Base-by-base conservation (phyloP, 371 early-diverging fungal species). In the Mucor irregularis region DNA sequence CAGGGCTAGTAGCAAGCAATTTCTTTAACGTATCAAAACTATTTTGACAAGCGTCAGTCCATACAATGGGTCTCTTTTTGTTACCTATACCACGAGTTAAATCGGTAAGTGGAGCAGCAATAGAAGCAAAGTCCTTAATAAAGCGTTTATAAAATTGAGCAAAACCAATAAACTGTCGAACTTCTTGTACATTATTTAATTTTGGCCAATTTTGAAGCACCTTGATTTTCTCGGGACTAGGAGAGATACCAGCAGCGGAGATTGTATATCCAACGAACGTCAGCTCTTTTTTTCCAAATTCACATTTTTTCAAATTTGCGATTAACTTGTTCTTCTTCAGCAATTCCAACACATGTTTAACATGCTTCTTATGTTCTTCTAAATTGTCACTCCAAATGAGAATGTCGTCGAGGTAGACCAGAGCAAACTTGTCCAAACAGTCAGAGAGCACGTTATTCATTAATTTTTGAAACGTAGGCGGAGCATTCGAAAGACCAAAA, bases 401-500 rank as follows among this genome's bases (percentile, higher is more conserved):
- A 1, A 86, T 80, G 52, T 86, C 81, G 53, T 89, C 85, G 0
- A 87, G 38, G 33, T 81, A 88, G 1, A 80, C 66, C 0, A 81
- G 39, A 1, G 66, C 57, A 21, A 55, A 80, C 5, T 67, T 58
- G 47, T 78, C 79, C 0, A 75, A 24, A 22, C 64, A 54, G 5
- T 68, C 62, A 1, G 48, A 44, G 0, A 88, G 64, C 0, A 80
- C 50, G 0, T 52, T 10, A 34, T 66, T 51, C 71, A 82, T 83
- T 21, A 76, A 10, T 1, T 53, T n/a, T 30, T 80, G 74, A 38
- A 82, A 82, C 0, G 66, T 67, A 0, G 69, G 66, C 5, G 81
- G 83, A 0, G 75, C 60, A 48, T 80, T 74, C 11, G 61, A 68
- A 4, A 80, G 47, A 0, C 78, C 80, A 50, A 86, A 80, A 1